Percentiles rank a stretch among this genome's conserved stretches.
These are phyloP conservation scores for Saccharomycopsis sp. DNA, from an alignment of 805 yeast genomes.

Conservation along the genomic window DNA sequence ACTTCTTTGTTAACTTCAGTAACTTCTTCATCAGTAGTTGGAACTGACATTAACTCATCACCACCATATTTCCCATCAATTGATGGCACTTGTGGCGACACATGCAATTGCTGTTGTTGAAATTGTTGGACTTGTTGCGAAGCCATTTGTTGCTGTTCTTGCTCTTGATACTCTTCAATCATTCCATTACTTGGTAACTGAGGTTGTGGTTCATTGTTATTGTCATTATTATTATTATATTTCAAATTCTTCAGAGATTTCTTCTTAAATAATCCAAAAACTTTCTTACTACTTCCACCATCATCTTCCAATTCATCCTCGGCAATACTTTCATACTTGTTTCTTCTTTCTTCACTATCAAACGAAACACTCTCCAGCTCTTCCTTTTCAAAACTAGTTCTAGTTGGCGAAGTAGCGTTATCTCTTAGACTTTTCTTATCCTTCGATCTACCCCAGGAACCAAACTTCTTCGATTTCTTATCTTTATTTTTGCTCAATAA, in stretches of 20 bases:
- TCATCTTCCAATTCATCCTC: conserved; percentile 1
- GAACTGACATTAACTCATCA: too few species aligned
- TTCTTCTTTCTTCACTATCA: neutral
- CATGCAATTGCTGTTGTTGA: conserved; percentile 1
- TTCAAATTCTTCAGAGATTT: conserved; percentile 17
- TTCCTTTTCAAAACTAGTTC: conserved; percentile 3
- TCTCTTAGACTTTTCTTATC: neutral
- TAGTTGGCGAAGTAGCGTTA: neutral
- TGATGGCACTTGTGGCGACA: conserved; percentile 11
- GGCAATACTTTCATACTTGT: neutral
- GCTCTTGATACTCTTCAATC: neutral
- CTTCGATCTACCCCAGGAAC: conserved; percentile 1
- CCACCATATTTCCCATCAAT: conserved; percentile 13
- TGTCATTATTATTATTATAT: conserved; percentile 1
- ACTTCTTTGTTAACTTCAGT: too few species aligned
- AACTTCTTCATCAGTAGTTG: too few species aligned
- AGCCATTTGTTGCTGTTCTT: neutral
- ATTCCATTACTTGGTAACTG: conserved; percentile 5
- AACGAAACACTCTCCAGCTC: neutral
- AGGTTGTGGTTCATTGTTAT: conserved; percentile 3
- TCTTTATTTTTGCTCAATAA: neutral
- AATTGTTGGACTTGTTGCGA: conserved; percentile 4
- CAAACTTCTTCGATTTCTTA: conserved; percentile 7
- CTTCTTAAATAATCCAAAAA: conserved; percentile 11
- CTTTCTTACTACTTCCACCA: conserved; percentile 5